Evolutionary conservation across 345 rosid genomes (phyloP).

Genomic region (Alliaria petiolata): DNA sequence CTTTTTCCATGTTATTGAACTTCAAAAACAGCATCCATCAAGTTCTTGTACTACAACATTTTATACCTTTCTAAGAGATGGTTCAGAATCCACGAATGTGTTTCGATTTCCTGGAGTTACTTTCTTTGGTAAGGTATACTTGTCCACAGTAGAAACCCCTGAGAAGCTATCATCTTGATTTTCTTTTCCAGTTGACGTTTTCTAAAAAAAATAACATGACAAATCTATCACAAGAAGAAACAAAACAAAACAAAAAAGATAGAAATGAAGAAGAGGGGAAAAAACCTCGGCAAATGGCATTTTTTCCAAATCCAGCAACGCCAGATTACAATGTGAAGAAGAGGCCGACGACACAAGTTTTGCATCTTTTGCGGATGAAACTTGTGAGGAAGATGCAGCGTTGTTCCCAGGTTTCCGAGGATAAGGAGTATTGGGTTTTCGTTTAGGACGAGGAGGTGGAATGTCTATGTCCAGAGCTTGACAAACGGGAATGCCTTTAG

Average conservation of each 20-base stretch:
- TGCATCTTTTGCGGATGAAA: conserved; percentile 22
- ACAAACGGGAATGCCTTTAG: conserved; percentile 76
- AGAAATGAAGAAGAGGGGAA: neutral
- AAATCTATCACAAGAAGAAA: conserved; percentile 11
- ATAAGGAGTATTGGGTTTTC: conserved; percentile 93
- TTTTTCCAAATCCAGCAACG: conserved; percentile 58
- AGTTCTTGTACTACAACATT: conserved; percentile 27
- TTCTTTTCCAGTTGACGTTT: conserved; percentile 44
- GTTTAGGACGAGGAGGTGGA: conserved; percentile 98
- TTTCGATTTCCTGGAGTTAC: conserved; percentile 34
- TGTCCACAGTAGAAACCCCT: conserved; percentile 50
- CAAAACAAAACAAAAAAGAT: neutral
- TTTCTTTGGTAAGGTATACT: conserved; percentile 39
- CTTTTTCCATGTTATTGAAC: conserved; percentile 21
- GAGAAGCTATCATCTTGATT: conserved; percentile 68
- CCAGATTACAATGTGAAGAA: conserved; percentile 42
- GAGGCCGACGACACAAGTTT: conserved; percentile 44
- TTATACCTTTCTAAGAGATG: conserved; percentile 44
- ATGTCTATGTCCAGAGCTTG: conserved; percentile 83
- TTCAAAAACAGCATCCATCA: conserved; percentile 29
- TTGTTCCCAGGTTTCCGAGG: conserved; percentile 66
- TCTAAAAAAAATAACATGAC: conserved; percentile 33
- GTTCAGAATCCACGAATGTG: conserved; percentile 55
- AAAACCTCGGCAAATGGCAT: conserved; percentile 58
- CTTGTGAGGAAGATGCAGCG: conserved; percentile 35